phyloP scores from a whole-genome alignment of 2,329 filamentous ascomycete species.

The Scedosporium boydii region DNA sequence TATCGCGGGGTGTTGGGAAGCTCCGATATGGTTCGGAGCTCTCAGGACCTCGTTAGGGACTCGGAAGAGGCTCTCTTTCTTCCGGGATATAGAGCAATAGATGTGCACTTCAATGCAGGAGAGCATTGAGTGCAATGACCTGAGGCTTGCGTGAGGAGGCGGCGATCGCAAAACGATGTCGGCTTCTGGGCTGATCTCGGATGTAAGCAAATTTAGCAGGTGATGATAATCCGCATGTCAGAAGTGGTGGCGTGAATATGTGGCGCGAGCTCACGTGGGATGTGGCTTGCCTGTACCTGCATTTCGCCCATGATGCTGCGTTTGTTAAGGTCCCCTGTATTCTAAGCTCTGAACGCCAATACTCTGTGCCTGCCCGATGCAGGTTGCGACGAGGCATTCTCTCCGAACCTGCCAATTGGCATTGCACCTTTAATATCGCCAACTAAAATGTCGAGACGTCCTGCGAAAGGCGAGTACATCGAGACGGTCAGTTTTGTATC shows the following conservation, averaged over 20 bases:
- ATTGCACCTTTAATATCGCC: conserved; percentile 11
- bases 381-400: too few relatives aligned
- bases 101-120: neutral
- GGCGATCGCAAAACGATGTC: neutral
- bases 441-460: conserved; percentile 61
- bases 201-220: neutral
- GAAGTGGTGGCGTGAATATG: neutral
- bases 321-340: neutral
- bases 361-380: too few relatives aligned
- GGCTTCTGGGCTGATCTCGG: neutral
- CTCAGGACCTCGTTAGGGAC: too few relatives aligned
- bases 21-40: neutral
- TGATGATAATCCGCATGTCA: neutral
- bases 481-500: conserved; percentile 66
- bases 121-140: neutral
- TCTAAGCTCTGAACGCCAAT: neutral
- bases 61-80: too few relatives aligned
- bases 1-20: neutral
- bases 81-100: neutral
- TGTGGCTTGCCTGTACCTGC: neutral
- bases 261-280: conserved; percentile 2
- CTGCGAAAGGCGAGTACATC: conserved; percentile 85
- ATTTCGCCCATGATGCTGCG: neutral
- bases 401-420: neutral
- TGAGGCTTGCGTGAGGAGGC: neutral